Evolutionary conservation across 2,329 filamentous ascomycete species (phyloP).

Genomic region (Huntiella bhutanensis): DNA sequence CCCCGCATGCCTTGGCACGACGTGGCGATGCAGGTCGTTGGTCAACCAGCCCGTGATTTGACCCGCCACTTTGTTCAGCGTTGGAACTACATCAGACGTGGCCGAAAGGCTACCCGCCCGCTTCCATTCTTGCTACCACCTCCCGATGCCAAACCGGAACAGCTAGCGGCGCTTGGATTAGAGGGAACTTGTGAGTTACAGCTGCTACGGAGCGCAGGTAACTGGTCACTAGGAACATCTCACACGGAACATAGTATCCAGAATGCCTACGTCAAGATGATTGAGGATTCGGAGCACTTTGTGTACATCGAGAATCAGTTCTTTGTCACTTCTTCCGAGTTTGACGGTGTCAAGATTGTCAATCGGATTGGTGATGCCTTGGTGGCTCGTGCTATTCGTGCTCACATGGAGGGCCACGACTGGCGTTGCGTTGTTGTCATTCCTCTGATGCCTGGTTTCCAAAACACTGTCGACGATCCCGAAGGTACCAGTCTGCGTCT

Average conservation of each 20-base stretch:
- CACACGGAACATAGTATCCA: constrained; percentile 87
- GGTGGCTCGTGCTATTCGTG: constrained; percentile 76
- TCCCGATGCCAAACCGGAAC: constrained; percentile 71
- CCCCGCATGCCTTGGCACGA: constrained; percentile 98
- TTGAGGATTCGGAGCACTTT: constrained; percentile 87
- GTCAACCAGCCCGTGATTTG: constrained; percentile 82
- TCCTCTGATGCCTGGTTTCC: constrained; percentile 94
- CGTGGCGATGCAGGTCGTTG: constrained; percentile 92
- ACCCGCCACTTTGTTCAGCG: constrained; percentile 93
- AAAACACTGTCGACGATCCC: constrained; percentile 85
- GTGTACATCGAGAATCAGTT: constrained; percentile 99
- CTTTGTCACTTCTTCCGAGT: constrained; percentile 84
- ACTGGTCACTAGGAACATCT: constrained; percentile 83
- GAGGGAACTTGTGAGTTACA: constrained; percentile 93
- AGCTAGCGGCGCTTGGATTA: constrained; percentile 72
- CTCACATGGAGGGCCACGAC: constrained; percentile 63
- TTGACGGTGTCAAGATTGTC: constrained; percentile 68
- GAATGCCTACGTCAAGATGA: constrained; percentile 86
- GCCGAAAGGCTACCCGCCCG: constrained; percentile 79
- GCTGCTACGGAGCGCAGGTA: constrained; percentile 72
- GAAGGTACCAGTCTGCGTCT: constrained; percentile 86
- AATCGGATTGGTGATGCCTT: constrained; percentile 91
- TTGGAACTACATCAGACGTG: constrained; percentile 92
- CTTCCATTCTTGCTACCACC: constrained; percentile 86
- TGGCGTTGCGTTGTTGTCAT: constrained; percentile 86